Base-by-base conservation (phyloP, 2,329 filamentous ascomycete genomes). In the Talaromyces amestolkiae region DNA sequence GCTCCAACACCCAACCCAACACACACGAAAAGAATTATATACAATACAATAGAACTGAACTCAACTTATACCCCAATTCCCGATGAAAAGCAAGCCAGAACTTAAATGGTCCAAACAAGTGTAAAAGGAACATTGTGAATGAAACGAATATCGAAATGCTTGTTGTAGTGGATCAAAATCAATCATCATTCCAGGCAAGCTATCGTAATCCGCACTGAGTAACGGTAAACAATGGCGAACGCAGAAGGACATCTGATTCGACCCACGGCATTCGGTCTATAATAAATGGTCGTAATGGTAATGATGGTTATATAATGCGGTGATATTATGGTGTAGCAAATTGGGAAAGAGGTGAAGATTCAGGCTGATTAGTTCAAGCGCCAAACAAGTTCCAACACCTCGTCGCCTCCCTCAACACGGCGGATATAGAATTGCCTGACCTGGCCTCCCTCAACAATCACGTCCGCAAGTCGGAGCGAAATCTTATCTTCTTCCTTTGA, bases 401-500 rank as follows among this genome's bases (percentile, higher is more conserved):
- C 78, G 41, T 79, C 80, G 7, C 73, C 72, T 10, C 74, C 67
- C 39, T 79, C 69, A 22, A 81, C 79, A 35, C 79, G 77, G 68
- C 81, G 79, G 8, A 88, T 76, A 66, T 87, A 88, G 58, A 85
- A 77, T 72, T 88, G 86, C n/a, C 81, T 80, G 8, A 88, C 76
- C 53, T 76, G 76, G 31, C 80, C 79, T 3, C 73, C 74, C 37
- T 80, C 77, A 10, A 78, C 68, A 45, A 81, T 77, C 1, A 81
- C 80, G 43, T 84, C 82, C 17, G 77, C 73, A 5, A 88, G 73
- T 11, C 73, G 72, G 66, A 83, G 87, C 62, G 81, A 85, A 74
- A 83, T 80, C 77, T 88, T 88, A 61, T 80, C 72, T 1, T 76
- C 74, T 13, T 80, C 75, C 67, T 75, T 78, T 15, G 69, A 72